Evolutionary conservation across 148 eudicot species (phyloP).

Genomic region (Rhododendron griersonianum): DNA sequence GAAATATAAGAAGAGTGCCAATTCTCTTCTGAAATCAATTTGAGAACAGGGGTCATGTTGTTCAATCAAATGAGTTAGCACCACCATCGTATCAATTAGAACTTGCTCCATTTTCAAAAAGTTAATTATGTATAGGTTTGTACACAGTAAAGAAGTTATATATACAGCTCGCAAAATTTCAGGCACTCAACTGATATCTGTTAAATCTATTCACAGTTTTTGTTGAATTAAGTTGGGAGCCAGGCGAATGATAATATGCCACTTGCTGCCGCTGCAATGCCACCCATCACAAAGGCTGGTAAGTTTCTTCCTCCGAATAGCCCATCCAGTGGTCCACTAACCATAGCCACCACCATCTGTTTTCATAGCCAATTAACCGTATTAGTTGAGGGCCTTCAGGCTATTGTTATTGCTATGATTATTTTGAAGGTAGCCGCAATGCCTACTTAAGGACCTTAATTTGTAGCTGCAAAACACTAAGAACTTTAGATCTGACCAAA

Average conservation of each 20-base stretch:
- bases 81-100: no score
- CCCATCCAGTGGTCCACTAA: conserved; percentile 15
- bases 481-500: neutral
- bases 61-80: no score
- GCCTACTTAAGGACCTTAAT: neutral
- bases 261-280: conserved; percentile 6
- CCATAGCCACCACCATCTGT: conserved; percentile 14
- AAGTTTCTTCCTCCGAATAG: conserved; percentile 15
- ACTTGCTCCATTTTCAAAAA: no score
- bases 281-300: conserved; percentile 14
- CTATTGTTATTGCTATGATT: neutral
- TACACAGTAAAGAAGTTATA: neutral
- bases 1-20: no score
- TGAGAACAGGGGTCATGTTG: no score
- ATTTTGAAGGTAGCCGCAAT: neutral
- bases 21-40: no score
- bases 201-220: neutral
- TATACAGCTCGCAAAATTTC: neutral
- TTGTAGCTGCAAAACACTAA: neutral
- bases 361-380: neutral
- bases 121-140: no score
- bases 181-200: neutral
- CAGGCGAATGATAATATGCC: conserved; percentile 6
- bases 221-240: conserved; percentile 6
- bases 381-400: neutral